phyloP scores from a whole-genome alignment of 192 early-diverging fungal genomes.

The Diversispora epigaea region DNA sequence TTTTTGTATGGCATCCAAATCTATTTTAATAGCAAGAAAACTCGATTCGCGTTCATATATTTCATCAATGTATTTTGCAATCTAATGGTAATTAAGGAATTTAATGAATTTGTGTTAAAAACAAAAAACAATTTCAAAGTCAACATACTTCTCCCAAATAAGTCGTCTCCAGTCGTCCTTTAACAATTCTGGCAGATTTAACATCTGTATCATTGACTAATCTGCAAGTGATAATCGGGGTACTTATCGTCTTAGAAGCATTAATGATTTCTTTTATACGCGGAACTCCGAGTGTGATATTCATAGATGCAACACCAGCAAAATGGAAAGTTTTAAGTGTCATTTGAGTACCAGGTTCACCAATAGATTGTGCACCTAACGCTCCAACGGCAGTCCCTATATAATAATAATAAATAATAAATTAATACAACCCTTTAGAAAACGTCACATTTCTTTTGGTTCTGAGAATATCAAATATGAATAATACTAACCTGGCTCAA shows the following conservation, averaged over 20 bases:
- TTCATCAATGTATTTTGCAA: conserved; percentile 94
- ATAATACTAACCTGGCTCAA: conserved; percentile 73
- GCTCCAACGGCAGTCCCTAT: conserved; percentile 85
- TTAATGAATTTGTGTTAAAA: not conserved
- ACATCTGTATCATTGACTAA: conserved; percentile 67
- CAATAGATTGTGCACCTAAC: conserved; percentile 94
- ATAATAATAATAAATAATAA: not conserved
- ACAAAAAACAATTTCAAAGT: conserved; percentile 32
- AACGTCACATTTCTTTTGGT: not conserved
- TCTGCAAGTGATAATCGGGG: conserved; percentile 84
- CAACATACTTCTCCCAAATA: conserved; percentile 66
- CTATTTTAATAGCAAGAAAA: conserved; percentile 78
- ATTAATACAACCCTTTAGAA: not conserved
- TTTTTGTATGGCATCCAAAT: conserved; percentile 77
- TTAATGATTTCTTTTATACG: conserved; percentile 99
- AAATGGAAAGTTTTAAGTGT: conserved; percentile 99
- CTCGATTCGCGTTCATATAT: conserved; percentile 74
- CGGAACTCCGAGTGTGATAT: conserved; percentile 98
- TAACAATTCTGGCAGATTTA: conserved; percentile 89
- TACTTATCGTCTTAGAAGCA: conserved; percentile 92
- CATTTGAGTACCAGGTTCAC: conserved; percentile 99
- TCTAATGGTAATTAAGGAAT: conserved; percentile 34
- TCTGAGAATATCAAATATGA: not conserved
- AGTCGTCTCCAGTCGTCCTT: conserved; percentile 94
- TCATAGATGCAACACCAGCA: conserved; percentile 99